Conservation (phyloP, 2,329 filamentous ascomycete species). For the Penicillium capsulatum region DNA sequence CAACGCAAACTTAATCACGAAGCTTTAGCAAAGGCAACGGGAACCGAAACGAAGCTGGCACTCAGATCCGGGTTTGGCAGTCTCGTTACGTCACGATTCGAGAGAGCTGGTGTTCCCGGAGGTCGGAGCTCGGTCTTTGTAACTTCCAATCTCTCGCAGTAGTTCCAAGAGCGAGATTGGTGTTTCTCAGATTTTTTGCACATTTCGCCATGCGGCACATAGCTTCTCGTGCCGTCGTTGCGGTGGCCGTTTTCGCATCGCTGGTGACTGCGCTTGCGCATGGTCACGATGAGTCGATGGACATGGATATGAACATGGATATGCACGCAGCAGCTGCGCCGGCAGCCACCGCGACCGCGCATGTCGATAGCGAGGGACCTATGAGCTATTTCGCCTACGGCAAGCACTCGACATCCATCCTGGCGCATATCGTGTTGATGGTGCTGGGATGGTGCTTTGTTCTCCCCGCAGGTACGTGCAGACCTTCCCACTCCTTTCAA, state of each 20-base stretch:
- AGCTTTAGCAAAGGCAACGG: not conserved
- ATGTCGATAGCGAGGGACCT: slow-evolving; percentile 24
- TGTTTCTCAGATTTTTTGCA: not conserved
- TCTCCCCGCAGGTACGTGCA: slow-evolving; percentile 63
- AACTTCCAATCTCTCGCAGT: slow-evolving; percentile 3
- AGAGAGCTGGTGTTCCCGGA: slow-evolving; percentile 15
- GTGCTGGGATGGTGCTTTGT: slow-evolving; percentile 66
- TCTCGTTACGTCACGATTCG: slow-evolving; percentile 24
- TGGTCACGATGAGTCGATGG: slow-evolving; percentile 32
- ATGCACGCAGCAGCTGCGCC: slow-evolving; percentile 20
- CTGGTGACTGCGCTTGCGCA: slow-evolving; percentile 33
- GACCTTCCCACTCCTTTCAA: not conserved
- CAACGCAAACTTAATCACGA: not conserved
- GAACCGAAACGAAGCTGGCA: slow-evolving; percentile 1
- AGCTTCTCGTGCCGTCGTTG: slow-evolving; percentile 26
- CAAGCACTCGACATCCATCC: slow-evolving; percentile 49
- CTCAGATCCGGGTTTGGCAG: slow-evolving; percentile 5
- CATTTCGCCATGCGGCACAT: slow-evolving; percentile 23
- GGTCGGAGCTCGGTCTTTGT: slow-evolving; percentile 16
- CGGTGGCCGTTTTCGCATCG: slow-evolving; percentile 27
- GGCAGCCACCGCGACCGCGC: slow-evolving; percentile 13
- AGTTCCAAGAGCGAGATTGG: slow-evolving; percentile 4
- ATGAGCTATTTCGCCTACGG: slow-evolving; percentile 45
- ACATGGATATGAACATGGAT: slow-evolving; percentile 28
- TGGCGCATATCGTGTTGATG: slow-evolving; percentile 69